Percentiles rank a stretch among this genome's conserved stretches.
phyloP scores from a whole-genome alignment of 371 early-diverging fungal genomes.

The Mortierella sp. region DNA sequence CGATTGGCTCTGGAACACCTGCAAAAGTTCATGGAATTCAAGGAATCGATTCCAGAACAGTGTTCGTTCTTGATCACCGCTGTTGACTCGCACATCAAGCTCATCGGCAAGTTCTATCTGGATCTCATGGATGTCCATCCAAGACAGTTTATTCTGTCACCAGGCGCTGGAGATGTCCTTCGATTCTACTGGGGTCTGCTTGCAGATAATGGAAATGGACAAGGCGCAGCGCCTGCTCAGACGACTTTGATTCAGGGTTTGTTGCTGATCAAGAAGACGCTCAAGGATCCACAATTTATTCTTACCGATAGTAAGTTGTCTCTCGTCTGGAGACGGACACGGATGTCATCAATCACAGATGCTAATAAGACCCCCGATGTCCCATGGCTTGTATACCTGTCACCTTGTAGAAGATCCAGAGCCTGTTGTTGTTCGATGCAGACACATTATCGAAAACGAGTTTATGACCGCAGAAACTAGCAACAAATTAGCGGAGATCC shows the following conservation, averaged over 20 bases:
- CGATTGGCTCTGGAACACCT: slow-evolving; percentile 64
- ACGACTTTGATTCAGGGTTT: slow-evolving; percentile 76
- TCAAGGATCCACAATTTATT: slow-evolving; percentile 66
- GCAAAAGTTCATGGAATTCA: slow-evolving; percentile 64
- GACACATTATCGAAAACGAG: slow-evolving; percentile 67
- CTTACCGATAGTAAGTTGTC: slow-evolving; percentile 45
- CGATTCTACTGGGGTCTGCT: slow-evolving; percentile 82
- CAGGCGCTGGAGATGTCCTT: slow-evolving; percentile 74
- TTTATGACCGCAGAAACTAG: slow-evolving; percentile 81
- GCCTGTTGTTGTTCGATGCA: slow-evolving; percentile 62
- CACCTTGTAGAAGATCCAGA: slow-evolving; percentile 62
- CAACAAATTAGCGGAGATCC: slow-evolving; percentile 67
- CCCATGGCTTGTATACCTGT: too few relatives aligned
- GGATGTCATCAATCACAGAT: neutral
- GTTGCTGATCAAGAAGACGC: slow-evolving; percentile 72
- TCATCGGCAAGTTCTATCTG: slow-evolving; percentile 88
- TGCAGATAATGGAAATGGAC: slow-evolving; percentile 40
- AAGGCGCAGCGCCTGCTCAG: slow-evolving; percentile 31
- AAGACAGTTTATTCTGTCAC: slow-evolving; percentile 75
- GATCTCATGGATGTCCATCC: slow-evolving; percentile 79
- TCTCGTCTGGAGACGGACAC: neutral
- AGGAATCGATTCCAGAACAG: slow-evolving; percentile 51
- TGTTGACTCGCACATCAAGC: slow-evolving; percentile 67
- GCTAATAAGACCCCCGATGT: neutral
- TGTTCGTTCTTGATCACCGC: slow-evolving; percentile 53